Base-by-base conservation (phyloP, 2,329 filamentous ascomycete genomes). In the Diaporthe ampelina region DNA sequence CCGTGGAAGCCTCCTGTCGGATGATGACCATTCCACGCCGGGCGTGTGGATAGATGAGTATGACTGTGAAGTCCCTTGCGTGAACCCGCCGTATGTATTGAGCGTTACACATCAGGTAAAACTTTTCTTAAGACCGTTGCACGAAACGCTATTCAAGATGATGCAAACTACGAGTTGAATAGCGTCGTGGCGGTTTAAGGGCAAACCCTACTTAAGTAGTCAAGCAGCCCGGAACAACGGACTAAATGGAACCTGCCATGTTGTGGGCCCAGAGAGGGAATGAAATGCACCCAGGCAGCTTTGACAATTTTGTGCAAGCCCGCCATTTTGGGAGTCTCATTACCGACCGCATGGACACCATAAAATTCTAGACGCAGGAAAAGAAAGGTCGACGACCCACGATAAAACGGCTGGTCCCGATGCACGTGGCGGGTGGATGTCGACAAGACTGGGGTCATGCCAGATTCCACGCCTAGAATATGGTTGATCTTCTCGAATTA, bases 361-460 rank as follows among this genome's bases (percentile, higher is more conserved):
- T 21, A 3, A 21, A 32, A 19, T 15, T 65, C 61, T 50, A 65
- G 61, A 50, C 7, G 61, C 59, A 48, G 26, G 59, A 5, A 15
- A 50, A 26, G 40, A 15, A 48, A 32, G 5, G 26, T 65, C 43
- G 61, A 65, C 61, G 61, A 50, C 61, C 61, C 61, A 50, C 43
- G 43, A 50, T 0, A 9, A 11, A 32, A 10, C 61, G 61, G 61
- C 61, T 65, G 61, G n/a, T 50, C 26, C 40, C 61, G 61, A 9
- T 48, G 61, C 61, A 67, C 61, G 61, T 67, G 61, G 45, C 26
- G 45, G 13, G 61, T 67, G 61, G 61, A 52, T 67, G 43, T 50
- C 26, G 19, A 65, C 7, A 21, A 35, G 61, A 65, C 61, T 65
- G 61, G 61, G 61, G 43, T 35, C 61, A 35, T 65, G 59, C 59